Evolutionary conservation across 495 filamentous ascomycete species (phyloP).

Genomic region (Penicillium dipodomyicola): DNA sequence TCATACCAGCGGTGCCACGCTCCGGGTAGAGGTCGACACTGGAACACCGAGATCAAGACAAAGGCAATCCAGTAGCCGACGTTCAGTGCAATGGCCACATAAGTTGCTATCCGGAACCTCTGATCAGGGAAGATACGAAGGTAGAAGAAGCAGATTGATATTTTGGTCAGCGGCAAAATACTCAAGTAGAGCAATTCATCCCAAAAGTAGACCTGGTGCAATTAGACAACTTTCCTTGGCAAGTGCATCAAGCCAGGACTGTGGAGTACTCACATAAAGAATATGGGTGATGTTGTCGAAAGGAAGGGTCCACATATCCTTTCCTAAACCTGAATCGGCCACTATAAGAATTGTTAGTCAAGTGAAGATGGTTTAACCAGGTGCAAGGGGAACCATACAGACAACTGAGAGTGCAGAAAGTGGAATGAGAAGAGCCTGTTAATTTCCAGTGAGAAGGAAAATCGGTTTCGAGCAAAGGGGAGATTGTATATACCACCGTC

Average conservation of each 20-base stretch:
- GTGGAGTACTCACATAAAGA: slow-evolving; percentile 29
- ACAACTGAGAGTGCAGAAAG: slow-evolving; percentile 28
- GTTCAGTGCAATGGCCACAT: slow-evolving; percentile 37
- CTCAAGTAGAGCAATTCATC: slow-evolving; percentile 38
- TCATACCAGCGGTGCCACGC: slow-evolving; percentile 45
- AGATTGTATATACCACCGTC: slow-evolving; percentile 24
- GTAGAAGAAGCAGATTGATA: slow-evolving; percentile 42
- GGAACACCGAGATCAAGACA: slow-evolving; percentile 40
- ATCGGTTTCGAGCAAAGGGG: background rate
- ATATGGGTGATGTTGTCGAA: slow-evolving; percentile 44
- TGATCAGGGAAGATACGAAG: slow-evolving; percentile 43
- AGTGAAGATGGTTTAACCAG: background rate
- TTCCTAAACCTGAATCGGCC: slow-evolving; percentile 41
- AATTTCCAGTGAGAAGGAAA: background rate
- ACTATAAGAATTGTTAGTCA: slow-evolving; percentile 18
- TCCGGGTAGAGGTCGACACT: slow-evolving; percentile 41
- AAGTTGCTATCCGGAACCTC: slow-evolving; percentile 28
- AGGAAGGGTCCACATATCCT: slow-evolving; percentile 48
- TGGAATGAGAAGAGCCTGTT: slow-evolving; percentile 22
- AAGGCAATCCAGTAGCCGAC: slow-evolving; percentile 38
- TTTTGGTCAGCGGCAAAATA: slow-evolving; percentile 36
- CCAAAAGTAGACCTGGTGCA: slow-evolving; percentile 28
- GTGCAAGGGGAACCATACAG: slow-evolving; percentile 16
- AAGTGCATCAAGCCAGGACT: background rate
- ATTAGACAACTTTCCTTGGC: background rate